Conservation (phyloP, 805 yeast species). For the Myxozyma nipponensis region DNA sequence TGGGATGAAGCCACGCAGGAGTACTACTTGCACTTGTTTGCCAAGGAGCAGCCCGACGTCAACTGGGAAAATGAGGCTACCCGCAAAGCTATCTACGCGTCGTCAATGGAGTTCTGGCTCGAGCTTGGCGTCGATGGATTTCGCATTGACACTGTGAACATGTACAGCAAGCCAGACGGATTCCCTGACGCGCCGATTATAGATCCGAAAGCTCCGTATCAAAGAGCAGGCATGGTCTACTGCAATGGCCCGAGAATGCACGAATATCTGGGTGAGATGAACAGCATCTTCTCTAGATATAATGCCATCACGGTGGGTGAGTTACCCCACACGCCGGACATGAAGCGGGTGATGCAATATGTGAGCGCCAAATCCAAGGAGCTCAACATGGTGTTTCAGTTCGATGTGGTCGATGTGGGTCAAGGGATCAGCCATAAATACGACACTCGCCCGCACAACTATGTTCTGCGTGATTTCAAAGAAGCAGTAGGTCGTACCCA, state of each 20-base stretch:
- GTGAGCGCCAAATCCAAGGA: too few relatives aligned
- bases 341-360: too few relatives aligned
- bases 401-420: too few relatives aligned
- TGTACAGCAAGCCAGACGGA: slow-evolving; percentile 48
- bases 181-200: slow-evolving; percentile 50
- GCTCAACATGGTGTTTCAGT: too few relatives aligned
- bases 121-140: slow-evolving; percentile 57
- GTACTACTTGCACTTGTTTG: slow-evolving; percentile 54
- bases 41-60: slow-evolving; percentile 54
- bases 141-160: slow-evolving; percentile 54
- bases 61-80: slow-evolving; percentile 55
- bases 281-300: too few relatives aligned
- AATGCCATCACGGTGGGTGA: too few relatives aligned
- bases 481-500: too few relatives aligned
- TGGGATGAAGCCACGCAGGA: slow-evolving; percentile 53
- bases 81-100: slow-evolving; percentile 42
- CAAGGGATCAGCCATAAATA: too few relatives aligned
- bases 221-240: slow-evolving; percentile 39
- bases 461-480: too few relatives aligned
- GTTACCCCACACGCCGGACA: too few relatives aligned
- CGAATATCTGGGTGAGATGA: slow-evolving; percentile 55
- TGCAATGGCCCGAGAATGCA: slow-evolving; percentile 55
- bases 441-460: too few relatives aligned
- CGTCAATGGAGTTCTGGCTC: slow-evolving; percentile 51
- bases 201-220: slow-evolving; percentile 42